A percentile compares a stretch with the other conserved stretches of the same genome.
Evolutionary conservation across 1,284 basidiomycete genomes (phyloP).

Genomic region (Butyriboletus appendiculatus): DNA sequence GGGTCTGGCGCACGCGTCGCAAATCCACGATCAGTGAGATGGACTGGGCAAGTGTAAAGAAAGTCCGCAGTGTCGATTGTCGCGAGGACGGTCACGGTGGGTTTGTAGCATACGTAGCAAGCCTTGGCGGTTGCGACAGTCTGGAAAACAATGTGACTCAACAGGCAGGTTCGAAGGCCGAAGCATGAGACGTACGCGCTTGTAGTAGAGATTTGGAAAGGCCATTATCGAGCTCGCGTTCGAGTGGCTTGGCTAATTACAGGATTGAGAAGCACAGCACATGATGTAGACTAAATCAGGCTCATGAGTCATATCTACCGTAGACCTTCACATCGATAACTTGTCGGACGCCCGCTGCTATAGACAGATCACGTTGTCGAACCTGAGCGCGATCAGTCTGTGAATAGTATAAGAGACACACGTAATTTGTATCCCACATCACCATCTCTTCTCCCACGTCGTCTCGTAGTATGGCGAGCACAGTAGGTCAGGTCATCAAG

Average conservation of each 20-base stretch:
- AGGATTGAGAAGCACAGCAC: neutral
- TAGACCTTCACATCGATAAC: constrained; percentile 8
- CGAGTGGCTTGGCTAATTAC: too few species aligned
- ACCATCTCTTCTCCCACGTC: constrained; percentile 12
- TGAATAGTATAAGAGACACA: constrained; percentile 1
- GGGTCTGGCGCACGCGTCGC: constrained; percentile 54
- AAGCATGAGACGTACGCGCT: constrained; percentile 52
- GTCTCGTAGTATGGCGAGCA: constrained; percentile 51
- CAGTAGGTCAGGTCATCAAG: constrained; percentile 76
- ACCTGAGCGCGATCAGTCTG: neutral
- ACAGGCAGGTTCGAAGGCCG: neutral
- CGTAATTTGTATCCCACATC: neutral
- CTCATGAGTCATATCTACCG: neutral
- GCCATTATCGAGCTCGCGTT: constrained; percentile 47
- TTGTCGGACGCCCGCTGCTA: neutral
- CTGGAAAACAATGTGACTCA: constrained; percentile 37
- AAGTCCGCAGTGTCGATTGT: constrained; percentile 77
- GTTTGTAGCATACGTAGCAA: constrained; percentile 74
- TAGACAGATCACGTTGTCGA: too few species aligned
- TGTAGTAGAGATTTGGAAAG: constrained; percentile 79
- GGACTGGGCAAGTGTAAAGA: constrained; percentile 67
- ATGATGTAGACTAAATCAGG: neutral
- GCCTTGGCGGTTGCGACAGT: constrained; percentile 65
- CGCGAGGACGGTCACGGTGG: constrained; percentile 72
- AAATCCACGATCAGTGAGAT: constrained; percentile 71